These are phyloP conservation scores for Drechslera avenae DNA, from an alignment of 2,329 filamentous ascomycete species.

Conservation along the genomic window DNA sequence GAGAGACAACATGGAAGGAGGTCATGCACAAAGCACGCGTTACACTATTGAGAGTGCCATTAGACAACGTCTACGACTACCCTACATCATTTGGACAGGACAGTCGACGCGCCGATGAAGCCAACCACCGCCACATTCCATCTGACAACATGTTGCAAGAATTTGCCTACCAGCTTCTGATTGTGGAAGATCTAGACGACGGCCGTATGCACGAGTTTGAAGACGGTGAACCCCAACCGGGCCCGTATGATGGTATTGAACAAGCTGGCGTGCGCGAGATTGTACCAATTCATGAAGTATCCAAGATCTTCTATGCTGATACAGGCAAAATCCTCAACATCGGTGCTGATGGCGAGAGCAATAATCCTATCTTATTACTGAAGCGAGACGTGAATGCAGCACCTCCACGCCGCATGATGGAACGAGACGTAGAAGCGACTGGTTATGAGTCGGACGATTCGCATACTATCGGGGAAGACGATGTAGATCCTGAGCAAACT, in stretches of 20 bases:
- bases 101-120: slow-evolving; percentile 18
- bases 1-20: slow-evolving; percentile 88
- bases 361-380: slow-evolving; percentile 74
- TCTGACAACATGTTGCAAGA: slow-evolving; percentile 60
- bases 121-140: slow-evolving; percentile 39
- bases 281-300: slow-evolving; percentile 74
- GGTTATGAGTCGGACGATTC: slow-evolving; percentile 47
- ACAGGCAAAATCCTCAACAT: slow-evolving; percentile 90
- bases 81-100: slow-evolving; percentile 32
- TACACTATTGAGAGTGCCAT: slow-evolving; percentile 74
- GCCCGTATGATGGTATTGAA: slow-evolving; percentile 64
- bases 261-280: slow-evolving; percentile 69
- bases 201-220: slow-evolving; percentile 70
- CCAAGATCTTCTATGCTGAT: slow-evolving; percentile 92
- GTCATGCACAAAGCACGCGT: slow-evolving; percentile 91
- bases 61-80: slow-evolving; percentile 59
- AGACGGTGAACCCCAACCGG: slow-evolving; percentile 61
- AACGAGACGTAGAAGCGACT: slow-evolving; percentile 39
- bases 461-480: slow-evolving; percentile 40
- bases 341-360: slow-evolving; percentile 68
- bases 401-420: slow-evolving; percentile 64
- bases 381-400: slow-evolving; percentile 72
- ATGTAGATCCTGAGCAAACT: slow-evolving; percentile 50
- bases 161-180: slow-evolving; percentile 79
- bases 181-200: slow-evolving; percentile 82